Base-by-base conservation (phyloP, 1,284 basidiomycete species). In the Apiotrichum gracile region DNA sequence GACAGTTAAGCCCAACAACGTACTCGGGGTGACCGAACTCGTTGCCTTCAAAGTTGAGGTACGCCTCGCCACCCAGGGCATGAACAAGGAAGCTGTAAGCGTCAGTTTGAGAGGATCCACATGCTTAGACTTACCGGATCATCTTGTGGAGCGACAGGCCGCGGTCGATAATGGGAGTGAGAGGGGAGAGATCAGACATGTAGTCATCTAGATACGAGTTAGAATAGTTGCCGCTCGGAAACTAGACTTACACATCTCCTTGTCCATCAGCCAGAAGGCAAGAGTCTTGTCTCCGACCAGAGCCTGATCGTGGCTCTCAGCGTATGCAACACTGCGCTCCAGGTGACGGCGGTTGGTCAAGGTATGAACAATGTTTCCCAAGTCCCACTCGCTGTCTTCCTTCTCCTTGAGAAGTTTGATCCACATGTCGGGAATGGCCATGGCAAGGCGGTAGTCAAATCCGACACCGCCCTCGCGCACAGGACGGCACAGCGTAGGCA, bases 391-490 rank as follows among this genome's bases (percentile, higher is more conserved):
- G 62, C 88, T 84, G 70, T 98, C 94, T 5, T 74, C 63, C 70
- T 84, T 85, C 76, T 98, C 94, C 74, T 98, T 98, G 63, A 97
- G 82, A 24, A 97, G 80, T 76, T 98, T 97, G 81, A 98, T 98
- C 91, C 92, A 98, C 92, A 97, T 97, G 74, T 98, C 94, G 5
- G 94, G 94, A 47, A 98, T 83, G 10, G 94, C 94, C 94, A 98
- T 98, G 24, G 91, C 91, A 43, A 98, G 78, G 21, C 94, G 86
- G 75, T 97, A 98, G 76, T 98, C 94, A 74, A 98, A 98, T 1
- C 94, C 94, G 47, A 98, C 79, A 24, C 94, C 94, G 42, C 94
- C 94, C 61, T 87, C 82, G 21, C 77, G 66, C 25, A 87, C 85
- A 0, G 91, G 85, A 17, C 84, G 79, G 66, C 94, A 88, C 21